Evolutionary conservation across 1,284 basidiomycete species (phyloP), one percentile per base, ranked within the genome.

Genomic region (Coniophora puteana): DNA sequence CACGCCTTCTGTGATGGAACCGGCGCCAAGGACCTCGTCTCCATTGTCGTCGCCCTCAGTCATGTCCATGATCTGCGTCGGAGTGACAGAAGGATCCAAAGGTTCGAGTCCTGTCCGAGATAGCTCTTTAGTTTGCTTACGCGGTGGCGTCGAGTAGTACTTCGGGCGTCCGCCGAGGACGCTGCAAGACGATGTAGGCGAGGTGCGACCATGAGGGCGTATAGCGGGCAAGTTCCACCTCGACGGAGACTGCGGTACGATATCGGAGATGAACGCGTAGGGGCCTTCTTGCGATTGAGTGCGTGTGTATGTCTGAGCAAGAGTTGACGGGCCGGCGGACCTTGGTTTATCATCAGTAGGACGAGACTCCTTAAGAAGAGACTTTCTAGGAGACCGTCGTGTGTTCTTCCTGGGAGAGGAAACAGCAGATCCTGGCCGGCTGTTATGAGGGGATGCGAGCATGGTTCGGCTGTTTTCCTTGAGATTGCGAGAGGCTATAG

Each of bases 401-500:
- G 39, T 17, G 26, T 38, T 44, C 28, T 30, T 51, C 25, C 56
- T 58, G 1, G 75, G 72, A 40, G 76, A 76, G 23, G 65, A 45
- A 18, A 58, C 44, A 24, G 61, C 58, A 45, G 74, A 76, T 28
- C 55, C 61, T 17, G 71, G 69, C 31, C 65, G 65, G 47, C 71
- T 72, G 41, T 45, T 51, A 44, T 61, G 65, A 6, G 59, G 63
- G 20, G 71, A 49, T 52, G 67, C 55, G 46, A 55, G 51, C 16
- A 16, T n/a, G 31, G 26, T 37, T 5, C 40, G 28, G 6, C 13
- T 28, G 12, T 76, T 77, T 54, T 77, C 75, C 48, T 75, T 76
- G 36, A 72, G 59, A 36, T 63, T 66, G 33, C 62, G 60, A 44
- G 74, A 77, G 30, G 58, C n/a, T n/a, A n/a, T 63, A 18, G 67